phyloP scores from a whole-genome alignment of 306 rosid species.

The Citrullus mucosospermus region DNA sequence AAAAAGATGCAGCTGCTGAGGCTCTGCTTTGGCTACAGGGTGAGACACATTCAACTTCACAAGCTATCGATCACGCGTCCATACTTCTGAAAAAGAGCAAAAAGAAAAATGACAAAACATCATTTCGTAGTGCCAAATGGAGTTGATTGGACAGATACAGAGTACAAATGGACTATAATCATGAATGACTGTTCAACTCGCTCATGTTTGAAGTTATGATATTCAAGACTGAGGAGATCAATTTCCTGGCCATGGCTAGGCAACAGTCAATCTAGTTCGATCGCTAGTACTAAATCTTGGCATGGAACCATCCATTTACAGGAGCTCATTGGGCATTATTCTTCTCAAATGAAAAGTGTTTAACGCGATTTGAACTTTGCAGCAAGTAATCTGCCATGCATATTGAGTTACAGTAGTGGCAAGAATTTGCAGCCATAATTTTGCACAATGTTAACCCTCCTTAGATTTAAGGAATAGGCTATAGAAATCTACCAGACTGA shows the following conservation, averaged over 20 bases:
- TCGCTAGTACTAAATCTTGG: background rate
- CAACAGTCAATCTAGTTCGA: background rate
- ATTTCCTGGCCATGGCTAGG: background rate
- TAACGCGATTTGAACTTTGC: no score
- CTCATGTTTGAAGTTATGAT: background rate
- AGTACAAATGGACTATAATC: background rate
- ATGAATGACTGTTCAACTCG: background rate
- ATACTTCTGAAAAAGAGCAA: constrained; percentile 50
- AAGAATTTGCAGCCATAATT: background rate
- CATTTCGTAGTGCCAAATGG: constrained; percentile 44
- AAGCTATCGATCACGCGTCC: constrained; percentile 38
- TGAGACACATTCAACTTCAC: constrained; percentile 35
- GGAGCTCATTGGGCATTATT: background rate
- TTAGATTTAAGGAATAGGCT: background rate
- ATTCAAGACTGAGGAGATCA: background rate
- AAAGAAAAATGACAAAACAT: constrained; percentile 25
- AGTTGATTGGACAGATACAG: constrained; percentile 17
- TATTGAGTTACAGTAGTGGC: background rate
- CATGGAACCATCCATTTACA: background rate
- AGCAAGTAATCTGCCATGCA: background rate
- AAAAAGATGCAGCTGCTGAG: constrained; percentile 76
- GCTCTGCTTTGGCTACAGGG: constrained; percentile 84
- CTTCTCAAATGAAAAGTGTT: background rate
- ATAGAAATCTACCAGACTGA: background rate
- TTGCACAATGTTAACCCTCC: background rate